phyloP scores from a whole-genome alignment of 352 stramenopile genomes.

The Globisporangium abappressorium region DNA sequence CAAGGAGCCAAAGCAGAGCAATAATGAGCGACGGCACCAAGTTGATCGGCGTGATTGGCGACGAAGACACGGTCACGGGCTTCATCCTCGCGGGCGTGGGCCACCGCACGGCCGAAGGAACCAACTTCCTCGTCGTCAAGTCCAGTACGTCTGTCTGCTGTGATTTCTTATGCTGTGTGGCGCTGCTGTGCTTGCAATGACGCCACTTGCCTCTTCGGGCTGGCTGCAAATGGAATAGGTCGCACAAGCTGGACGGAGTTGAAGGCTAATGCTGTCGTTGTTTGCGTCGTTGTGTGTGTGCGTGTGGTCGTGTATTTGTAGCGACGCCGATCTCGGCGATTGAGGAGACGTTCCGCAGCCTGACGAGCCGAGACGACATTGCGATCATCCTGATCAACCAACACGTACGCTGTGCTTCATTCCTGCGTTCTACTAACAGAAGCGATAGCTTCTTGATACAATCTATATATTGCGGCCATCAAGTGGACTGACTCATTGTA shows the following conservation, averaged over 20 bases:
- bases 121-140: conserved; percentile 98
- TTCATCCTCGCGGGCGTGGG: conserved; percentile 97
- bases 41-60: conserved; percentile 85
- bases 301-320: conserved; percentile 18
- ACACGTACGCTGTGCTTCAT: conserved; percentile 67
- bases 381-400: conserved; percentile 99
- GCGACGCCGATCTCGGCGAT: conserved; percentile 89
- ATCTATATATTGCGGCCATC: neutral
- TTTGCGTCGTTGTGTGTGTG: neutral
- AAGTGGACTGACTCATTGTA: neutral
- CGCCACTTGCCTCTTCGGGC: neutral
- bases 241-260: neutral
- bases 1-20: neutral
- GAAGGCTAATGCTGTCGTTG: neutral
- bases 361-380: conserved; percentile 95
- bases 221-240: neutral
- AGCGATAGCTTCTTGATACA: conserved; percentile 1
- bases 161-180: neutral
- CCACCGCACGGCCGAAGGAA: conserved; percentile 92
- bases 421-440: neutral
- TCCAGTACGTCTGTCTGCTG: conserved; percentile 52
- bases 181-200: neutral
- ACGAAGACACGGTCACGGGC: conserved; percentile 97
- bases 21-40: conserved; percentile 79
- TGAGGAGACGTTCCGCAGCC: conserved; percentile 90